Conservation (phyloP, 2,329 filamentous ascomycete genomes). For the Trichoderma afroharzianum region DNA sequence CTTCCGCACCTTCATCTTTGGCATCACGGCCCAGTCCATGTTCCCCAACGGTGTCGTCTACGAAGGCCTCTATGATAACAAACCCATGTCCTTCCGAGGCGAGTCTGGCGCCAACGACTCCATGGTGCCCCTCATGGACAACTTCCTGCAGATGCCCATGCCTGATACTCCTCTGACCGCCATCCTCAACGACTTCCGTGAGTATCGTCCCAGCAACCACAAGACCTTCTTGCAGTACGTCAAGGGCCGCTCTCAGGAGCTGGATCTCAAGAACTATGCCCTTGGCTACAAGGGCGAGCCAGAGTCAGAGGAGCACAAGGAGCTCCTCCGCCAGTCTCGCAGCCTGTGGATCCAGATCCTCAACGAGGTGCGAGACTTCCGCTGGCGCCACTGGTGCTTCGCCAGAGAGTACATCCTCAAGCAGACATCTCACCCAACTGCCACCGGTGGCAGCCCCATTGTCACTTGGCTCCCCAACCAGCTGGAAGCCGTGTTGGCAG, state of each 20-base stretch:
- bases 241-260: constrained; percentile 42
- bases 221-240: constrained; percentile 79
- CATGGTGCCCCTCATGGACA: constrained; percentile 89
- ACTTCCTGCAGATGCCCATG: constrained; percentile 82
- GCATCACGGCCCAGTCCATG: constrained; percentile 90
- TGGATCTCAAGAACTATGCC: constrained; percentile 58
- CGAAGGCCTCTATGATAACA: constrained; percentile 68
- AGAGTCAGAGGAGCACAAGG: constrained; percentile 29
- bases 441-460: constrained; percentile 77
- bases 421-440: constrained; percentile 70
- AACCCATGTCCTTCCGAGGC: constrained; percentile 79
- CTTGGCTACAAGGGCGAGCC: constrained; percentile 33
- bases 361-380: constrained; percentile 75
- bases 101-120: constrained; percentile 93
- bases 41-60: constrained; percentile 90
- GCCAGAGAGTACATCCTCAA: constrained; percentile 81
- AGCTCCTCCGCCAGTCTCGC: constrained; percentile 52
- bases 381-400: constrained; percentile 84
- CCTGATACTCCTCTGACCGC: constrained; percentile 83
- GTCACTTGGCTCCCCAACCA: constrained; percentile 84
- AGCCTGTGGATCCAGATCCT: constrained; percentile 62
- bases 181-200: constrained; percentile 83
- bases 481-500: constrained; percentile 66
- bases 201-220: constrained; percentile 86
- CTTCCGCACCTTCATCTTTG: constrained; percentile 96